Conservation (phyloP, 768 basidiomycete genomes). For the Asterophora parasitica region DNA sequence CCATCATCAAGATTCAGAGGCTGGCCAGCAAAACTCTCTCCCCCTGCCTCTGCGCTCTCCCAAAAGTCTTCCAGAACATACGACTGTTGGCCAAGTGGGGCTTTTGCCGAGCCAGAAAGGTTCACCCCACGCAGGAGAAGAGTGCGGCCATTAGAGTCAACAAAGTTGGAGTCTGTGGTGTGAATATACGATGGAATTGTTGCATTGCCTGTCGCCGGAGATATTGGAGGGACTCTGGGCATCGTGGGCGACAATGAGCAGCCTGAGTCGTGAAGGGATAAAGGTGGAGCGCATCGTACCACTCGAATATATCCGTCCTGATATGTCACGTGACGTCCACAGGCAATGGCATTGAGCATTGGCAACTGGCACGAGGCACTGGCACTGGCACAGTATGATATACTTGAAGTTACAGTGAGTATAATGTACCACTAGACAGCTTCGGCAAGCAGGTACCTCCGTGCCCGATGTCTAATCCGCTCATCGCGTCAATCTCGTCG, state of each 20-base stretch:
- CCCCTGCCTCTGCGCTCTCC: constrained; percentile 69
- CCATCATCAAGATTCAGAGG: constrained; percentile 85
- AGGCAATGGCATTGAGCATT: too few relatives aligned
- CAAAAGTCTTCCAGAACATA: constrained; percentile 74
- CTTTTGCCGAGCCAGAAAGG: constrained; percentile 84
- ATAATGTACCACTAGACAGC: too few relatives aligned
- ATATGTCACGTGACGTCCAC: constrained; percentile 1
- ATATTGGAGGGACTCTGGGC: constrained; percentile 52
- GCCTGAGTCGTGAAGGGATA: background rate
- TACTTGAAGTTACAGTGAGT: too few relatives aligned
- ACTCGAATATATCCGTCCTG: background rate
- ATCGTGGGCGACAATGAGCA: constrained; percentile 26
- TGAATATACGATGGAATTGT: constrained; percentile 53
- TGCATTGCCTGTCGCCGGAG: constrained; percentile 53
- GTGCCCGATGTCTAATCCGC: too few relatives aligned
- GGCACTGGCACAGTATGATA: too few relatives aligned
- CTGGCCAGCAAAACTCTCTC: constrained; percentile 65
- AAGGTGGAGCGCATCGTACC: constrained; percentile 1
- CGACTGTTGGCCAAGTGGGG: constrained; percentile 67
- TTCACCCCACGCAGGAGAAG: constrained; percentile 92
- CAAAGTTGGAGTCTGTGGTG: constrained; percentile 64
- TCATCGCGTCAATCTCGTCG: too few relatives aligned
- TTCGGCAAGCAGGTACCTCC: too few relatives aligned
- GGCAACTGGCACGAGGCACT: too few relatives aligned
- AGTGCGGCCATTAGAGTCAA: constrained; percentile 70